Base-by-base conservation (phyloP, 176 grass and related monocot genomes). In the Rhynchospora breviuscula region DNA sequence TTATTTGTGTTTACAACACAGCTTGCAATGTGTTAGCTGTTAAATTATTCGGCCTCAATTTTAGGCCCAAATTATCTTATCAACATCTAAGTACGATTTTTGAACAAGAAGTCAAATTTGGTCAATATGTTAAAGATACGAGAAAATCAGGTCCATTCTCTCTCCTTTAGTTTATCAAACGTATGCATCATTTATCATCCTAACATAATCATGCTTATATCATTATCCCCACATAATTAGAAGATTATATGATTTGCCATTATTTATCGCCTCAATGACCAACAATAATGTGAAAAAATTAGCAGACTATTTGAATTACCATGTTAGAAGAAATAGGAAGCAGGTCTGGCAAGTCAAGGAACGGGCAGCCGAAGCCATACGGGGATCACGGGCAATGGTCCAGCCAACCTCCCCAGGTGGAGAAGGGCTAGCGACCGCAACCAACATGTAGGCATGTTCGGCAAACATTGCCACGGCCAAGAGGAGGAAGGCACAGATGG, bases 391-490 rank as follows among this genome's bases (percentile, higher is more conserved):
- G 1, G 80, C 68, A 79, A 87, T 78, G 44, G 91, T 80, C 81
- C 87, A 84, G 15, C 87, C 85, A 0, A 40, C 15, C 11, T 89
- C 60, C 6, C 87, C 54, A 0, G 84, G 7, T 0, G 86, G 67
- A 7, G 67, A 79, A 18, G 93, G 89, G 0, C 63, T 33, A 0
- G 93, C 73, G 8, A 95, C 26, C 26, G 26, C 26, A 1, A 29
- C 85, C 45, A 99, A 82, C 96, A 99, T 92, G 89, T 95, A 93
- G 1, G 88, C 93, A 82, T 93, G 91, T 86, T 95, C 96, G 1
- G 89, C 91, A 83, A 99, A 89, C 93, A 99, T 92, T 69, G 96
- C 96, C 69, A 95, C 83, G 8, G 93, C 91, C 67, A 95, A 87
- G 52, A 99, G 83, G 76, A 99, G n/a, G 88, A 95, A 99, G 0